A percentile compares a stretch with the other conserved stretches of the same genome.
These are phyloP conservation scores for Pseudopediastrum boryanum DNA, from an alignment of 139 green algal species.

Conservation along the genomic window DNA sequence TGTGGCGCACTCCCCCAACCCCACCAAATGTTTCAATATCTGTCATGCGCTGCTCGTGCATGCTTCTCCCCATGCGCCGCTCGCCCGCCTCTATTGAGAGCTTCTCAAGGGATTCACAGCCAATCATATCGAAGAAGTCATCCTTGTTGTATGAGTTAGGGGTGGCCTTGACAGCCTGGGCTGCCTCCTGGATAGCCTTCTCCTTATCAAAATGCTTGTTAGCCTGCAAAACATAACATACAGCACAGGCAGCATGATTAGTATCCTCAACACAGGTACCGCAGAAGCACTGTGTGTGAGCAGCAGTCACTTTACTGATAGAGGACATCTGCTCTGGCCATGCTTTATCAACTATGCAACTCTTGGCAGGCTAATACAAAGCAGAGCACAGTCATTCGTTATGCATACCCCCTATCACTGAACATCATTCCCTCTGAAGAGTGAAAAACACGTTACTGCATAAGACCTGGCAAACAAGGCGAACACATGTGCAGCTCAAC, in stretches of 20 bases:
- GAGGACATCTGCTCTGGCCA: no score
- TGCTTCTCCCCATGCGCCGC: constrained; percentile 22
- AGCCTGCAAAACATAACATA: not conserved
- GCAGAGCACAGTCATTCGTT: no score
- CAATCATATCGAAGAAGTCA: constrained; percentile 92
- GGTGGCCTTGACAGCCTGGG: constrained; percentile 34
- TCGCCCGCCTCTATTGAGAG: constrained; percentile 13
- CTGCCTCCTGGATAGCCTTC: constrained; percentile 31
- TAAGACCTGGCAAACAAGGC: no score
- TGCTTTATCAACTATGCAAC: no score
- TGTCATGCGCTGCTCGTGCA: constrained; percentile 68
- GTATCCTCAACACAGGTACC: no score
- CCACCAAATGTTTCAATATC: constrained; percentile 91
- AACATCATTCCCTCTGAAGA: no score
- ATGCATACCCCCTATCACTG: no score
- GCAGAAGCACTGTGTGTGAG: no score
- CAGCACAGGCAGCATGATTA: no score
- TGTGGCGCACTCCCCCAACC: constrained; percentile 47
- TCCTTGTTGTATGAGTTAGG: constrained; percentile 56
- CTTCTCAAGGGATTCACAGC: constrained; percentile 79
- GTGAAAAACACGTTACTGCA: no score
- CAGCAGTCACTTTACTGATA: no score
- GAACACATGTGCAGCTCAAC: not conserved
- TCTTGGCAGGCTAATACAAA: no score
- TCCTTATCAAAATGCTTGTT: constrained; percentile 89